Conservation (phyloP, 169 alveolate genomes). For the Babesia caballi region DNA sequence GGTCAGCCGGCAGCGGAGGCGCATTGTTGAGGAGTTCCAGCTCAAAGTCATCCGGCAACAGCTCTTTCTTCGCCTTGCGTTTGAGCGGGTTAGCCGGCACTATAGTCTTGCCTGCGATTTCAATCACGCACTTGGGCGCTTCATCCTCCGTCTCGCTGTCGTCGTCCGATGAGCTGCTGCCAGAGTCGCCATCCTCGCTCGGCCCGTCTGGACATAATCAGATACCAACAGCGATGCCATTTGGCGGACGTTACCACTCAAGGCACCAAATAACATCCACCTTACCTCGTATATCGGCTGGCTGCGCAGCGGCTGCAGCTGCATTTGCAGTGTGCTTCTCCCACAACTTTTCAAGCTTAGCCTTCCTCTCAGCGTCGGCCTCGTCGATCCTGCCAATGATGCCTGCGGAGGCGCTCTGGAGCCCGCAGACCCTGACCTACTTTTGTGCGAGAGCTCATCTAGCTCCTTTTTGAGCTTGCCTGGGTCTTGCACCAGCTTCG, state of each 20-base stretch:
- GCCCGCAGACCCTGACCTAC: not conserved
- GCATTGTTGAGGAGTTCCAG: slow-evolving; percentile 39
- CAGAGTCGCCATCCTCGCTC: not conserved
- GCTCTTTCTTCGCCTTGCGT: slow-evolving; percentile 24
- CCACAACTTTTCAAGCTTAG: slow-evolving; percentile 52
- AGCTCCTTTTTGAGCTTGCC: slow-evolving; percentile 63
- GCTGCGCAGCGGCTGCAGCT: not conserved
- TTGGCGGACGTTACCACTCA: no score
- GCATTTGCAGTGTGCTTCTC: slow-evolving; percentile 1
- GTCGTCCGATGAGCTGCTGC: slow-evolving; percentile 34
- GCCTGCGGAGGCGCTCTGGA: not conserved
- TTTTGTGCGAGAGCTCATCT: slow-evolving; percentile 58
- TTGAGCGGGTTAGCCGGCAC: not conserved
- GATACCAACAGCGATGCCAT: not conserved
- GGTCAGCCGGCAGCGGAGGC: slow-evolving; percentile 29
- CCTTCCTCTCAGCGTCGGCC: slow-evolving; percentile 43
- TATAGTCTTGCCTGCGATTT: slow-evolving; percentile 39
- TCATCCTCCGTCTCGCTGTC: slow-evolving; percentile 42
- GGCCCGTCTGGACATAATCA: not conserved
- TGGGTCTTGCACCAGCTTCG: slow-evolving; percentile 56
- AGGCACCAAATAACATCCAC: not conserved
- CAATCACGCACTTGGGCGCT: slow-evolving; percentile 50
- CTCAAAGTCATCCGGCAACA: slow-evolving; percentile 36
- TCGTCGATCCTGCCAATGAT: slow-evolving; percentile 59
- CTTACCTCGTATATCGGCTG: not conserved